Conservation (phyloP, 176 grass and related monocot genomes). For the Triticum aestivum region DNA sequence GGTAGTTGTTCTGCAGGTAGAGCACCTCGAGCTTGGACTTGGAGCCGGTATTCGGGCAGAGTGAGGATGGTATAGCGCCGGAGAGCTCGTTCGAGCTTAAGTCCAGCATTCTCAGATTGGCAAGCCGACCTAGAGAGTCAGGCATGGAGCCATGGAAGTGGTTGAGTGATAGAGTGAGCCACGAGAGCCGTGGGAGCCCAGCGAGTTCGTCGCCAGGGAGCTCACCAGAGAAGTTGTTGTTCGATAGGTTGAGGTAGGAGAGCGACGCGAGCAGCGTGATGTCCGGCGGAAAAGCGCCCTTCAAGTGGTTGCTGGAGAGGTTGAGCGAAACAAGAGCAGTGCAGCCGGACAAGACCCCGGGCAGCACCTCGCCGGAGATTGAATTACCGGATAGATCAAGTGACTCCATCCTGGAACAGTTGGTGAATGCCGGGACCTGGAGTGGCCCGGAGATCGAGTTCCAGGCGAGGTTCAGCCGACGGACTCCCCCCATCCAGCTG, state of each 20-base stretch:
- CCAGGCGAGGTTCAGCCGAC: slow-evolving; percentile 31
- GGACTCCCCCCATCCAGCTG: slow-evolving; percentile 39
- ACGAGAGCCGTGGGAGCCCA: slow-evolving; percentile 33
- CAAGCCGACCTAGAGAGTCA: slow-evolving; percentile 20
- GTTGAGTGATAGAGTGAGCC: slow-evolving; percentile 43
- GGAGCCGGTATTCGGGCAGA: slow-evolving; percentile 17
- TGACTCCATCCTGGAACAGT: slow-evolving; percentile 47
- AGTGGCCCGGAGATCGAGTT: slow-evolving; percentile 41
- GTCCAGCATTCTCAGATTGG: slow-evolving; percentile 37
- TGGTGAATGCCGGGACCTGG: slow-evolving; percentile 23
- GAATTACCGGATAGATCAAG: slow-evolving; percentile 53
- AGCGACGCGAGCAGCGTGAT: slow-evolving; percentile 34
- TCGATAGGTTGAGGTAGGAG: slow-evolving; percentile 38
- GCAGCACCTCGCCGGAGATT: slow-evolving; percentile 35
- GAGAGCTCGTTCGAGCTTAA: slow-evolving; percentile 40
- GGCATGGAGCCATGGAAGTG: slow-evolving; percentile 43
- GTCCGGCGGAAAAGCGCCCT: slow-evolving; percentile 37
- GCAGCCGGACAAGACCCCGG: slow-evolving; percentile 42
- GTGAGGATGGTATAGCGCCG: not conserved
- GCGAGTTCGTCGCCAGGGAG: slow-evolving; percentile 29
- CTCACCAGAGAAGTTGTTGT: slow-evolving; percentile 59
- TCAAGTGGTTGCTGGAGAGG: slow-evolving; percentile 51
- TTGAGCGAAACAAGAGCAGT: slow-evolving; percentile 42
- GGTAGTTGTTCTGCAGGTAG: slow-evolving; percentile 58
- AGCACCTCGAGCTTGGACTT: slow-evolving; percentile 35